Evolutionary conservation across 768 basidiomycete genomes (phyloP), one percentile per base, ranked within the genome.

Genomic region (Neoboletus subvelutipes): DNA sequence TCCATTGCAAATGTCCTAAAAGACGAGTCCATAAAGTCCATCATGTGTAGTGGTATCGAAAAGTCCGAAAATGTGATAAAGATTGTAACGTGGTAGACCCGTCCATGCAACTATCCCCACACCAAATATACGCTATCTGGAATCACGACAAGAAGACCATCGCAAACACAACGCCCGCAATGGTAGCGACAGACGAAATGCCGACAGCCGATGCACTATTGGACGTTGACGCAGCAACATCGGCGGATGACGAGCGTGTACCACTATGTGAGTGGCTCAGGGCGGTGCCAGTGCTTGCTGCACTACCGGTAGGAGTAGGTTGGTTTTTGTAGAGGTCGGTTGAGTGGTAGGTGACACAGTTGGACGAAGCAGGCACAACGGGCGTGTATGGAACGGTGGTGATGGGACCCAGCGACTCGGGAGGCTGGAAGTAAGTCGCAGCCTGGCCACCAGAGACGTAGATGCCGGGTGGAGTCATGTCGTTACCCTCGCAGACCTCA

Each of bases 401-500:
- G 61, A 80, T 79, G n/a, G 75, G 61, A 29, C 78, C 79, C 45
- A 78, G 66, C 3, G 77, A 76, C 64, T 81, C 80, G 22, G 78
- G 64, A 43, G 80, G 82, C 66, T 82, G 80, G 42, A 68, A 60
- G 67, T 78, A 82, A 13, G 81, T 79, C 29, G 64, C 12, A 15
- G 75, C 74, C 47, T 70, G 64, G 28, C 85, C 82, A 52, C 69
- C 62, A 7, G 64, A 48, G 12, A 71, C 71, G 67, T 78, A 82
- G 52, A 77, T 63, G 48, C 88, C 89, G 9, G 84, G 83, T 50
- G 77, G 77, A 17, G 78, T 76, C 75, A 85, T 83, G 66, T 82
- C 75, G n/a, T 89, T 87, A 24, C 84, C 83, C 10, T 80, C 66
- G 74, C 91, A 93, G 9, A 77, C 73, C 56, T 84, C 82, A 73